These are phyloP conservation scores for Nicotiana obtusifolia DNA, from an alignment of 257 asterid genomes.

Conservation along the genomic window DNA sequence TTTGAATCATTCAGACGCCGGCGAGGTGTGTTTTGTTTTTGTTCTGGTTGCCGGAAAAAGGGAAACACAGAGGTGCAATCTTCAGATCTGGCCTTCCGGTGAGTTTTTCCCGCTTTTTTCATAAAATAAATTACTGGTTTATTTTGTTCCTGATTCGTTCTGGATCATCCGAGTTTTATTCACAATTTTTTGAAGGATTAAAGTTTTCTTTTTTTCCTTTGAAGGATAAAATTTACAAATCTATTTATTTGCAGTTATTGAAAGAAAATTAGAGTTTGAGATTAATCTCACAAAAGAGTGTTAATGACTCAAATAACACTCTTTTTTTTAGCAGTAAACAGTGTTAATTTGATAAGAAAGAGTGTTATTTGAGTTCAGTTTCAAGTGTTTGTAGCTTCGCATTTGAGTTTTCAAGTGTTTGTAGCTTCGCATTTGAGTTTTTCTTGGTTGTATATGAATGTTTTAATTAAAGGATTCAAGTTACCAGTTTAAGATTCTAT, in stretches of 20 bases:
- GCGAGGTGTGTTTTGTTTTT: not conserved
- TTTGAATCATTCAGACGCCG: constrained; percentile 10
- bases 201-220: not conserved
- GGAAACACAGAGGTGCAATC: constrained; percentile 21
- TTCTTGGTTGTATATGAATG: not conserved
- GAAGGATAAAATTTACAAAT: not conserved
- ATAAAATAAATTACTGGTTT: not conserved
- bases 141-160: not conserved
- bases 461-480: not conserved
- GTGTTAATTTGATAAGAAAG: not conserved
- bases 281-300: not conserved
- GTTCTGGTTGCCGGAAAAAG: not conserved
- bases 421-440: not conserved
- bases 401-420: not conserved
- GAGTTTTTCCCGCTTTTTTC: constrained; percentile 23
- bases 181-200: not conserved
- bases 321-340: not conserved
- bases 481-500: not conserved
- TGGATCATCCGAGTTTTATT: not conserved
- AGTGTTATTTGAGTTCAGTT: not conserved
- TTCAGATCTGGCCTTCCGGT: constrained; percentile 68
- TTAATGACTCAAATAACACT: not conserved
- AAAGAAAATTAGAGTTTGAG: not conserved
- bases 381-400: not conserved
- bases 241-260: not conserved